A percentile compares a stretch with the other conserved stretches of the same genome.
phyloP scores from a whole-genome alignment of 163 green algal species.

The Coccomyxa subellipsoidea region DNA sequence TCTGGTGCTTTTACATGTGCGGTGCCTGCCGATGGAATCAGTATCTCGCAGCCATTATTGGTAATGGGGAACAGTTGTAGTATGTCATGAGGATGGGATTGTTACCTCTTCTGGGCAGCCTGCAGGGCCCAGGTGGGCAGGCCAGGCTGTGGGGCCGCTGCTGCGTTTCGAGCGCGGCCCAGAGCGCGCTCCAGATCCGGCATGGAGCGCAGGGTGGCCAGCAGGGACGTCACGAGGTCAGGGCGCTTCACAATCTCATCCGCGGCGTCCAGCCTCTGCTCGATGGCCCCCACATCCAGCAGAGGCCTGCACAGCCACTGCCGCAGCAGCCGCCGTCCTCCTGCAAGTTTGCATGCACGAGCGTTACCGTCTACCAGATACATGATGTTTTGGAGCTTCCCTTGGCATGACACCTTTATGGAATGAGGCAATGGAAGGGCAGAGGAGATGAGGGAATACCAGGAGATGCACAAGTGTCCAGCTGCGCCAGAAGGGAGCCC shows the following conservation, averaged over 20 bases:
- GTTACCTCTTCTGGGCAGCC: slow-evolving; percentile 22
- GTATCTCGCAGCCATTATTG: no score
- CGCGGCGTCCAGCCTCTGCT: slow-evolving; percentile 75
- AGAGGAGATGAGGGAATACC: slow-evolving; percentile 24
- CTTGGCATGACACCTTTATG: background rate
- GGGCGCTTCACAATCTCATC: slow-evolving; percentile 45
- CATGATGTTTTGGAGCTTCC: background rate
- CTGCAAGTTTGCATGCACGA: slow-evolving; percentile 6
- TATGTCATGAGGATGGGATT: no score
- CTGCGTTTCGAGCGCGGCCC: slow-evolving; percentile 65
- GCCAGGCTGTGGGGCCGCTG: slow-evolving; percentile 17
- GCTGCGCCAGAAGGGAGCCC: slow-evolving; percentile 76
- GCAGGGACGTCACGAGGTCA: slow-evolving; percentile 6
- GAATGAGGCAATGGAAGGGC: no score
- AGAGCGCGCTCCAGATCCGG: slow-evolving; percentile 86
- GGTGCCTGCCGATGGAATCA: no score
- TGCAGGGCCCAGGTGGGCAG: slow-evolving; percentile 20
- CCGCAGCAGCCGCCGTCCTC: slow-evolving; percentile 80
- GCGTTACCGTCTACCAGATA: background rate
- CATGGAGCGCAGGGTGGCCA: slow-evolving; percentile 13
- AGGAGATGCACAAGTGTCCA: slow-evolving; percentile 88
- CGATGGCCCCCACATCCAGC: slow-evolving; percentile 63
- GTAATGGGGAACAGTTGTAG: no score
- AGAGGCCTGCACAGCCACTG: slow-evolving; percentile 90
- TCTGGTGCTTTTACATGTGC: no score